Evolutionary conservation across 768 basidiomycete genomes (phyloP).

Genomic region (Pleurotus cornucopiae): DNA sequence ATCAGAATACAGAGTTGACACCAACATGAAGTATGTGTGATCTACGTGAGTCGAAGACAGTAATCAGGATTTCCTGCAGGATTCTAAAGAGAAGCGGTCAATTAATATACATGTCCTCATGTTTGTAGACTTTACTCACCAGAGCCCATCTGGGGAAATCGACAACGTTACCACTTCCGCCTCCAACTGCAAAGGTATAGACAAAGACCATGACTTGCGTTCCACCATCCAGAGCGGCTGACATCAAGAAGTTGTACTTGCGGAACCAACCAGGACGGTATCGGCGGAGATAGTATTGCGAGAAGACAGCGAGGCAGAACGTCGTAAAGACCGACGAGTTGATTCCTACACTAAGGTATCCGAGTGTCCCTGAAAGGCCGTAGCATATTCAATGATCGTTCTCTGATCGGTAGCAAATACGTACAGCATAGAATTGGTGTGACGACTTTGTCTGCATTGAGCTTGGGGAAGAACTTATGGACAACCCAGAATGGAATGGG

Average conservation of each 20-base stretch:
- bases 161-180: conserved; percentile 34
- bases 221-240: conserved; percentile 50
- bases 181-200: conserved; percentile 40
- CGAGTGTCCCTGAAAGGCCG: conserved; percentile 29
- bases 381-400: not conserved
- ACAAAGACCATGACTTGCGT: conserved; percentile 46
- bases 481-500: conserved; percentile 54
- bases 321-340: conserved; percentile 48
- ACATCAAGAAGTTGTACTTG: conserved; percentile 49
- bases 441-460: conserved; percentile 42
- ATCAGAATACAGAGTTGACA: no score
- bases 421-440: conserved; percentile 44
- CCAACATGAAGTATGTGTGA: not conserved
- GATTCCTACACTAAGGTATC: conserved; percentile 51
- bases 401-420: not conserved
- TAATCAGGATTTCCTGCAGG: conserved; percentile 24
- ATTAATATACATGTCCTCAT: conserved; percentile 10
- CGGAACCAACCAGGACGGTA: conserved; percentile 45
- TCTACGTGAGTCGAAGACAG: conserved; percentile 17
- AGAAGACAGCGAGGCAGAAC: conserved; percentile 41
- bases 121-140: conserved; percentile 19
- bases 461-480: conserved; percentile 43
- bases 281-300: conserved; percentile 39
- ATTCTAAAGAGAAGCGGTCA: conserved; percentile 12
- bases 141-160: conserved; percentile 35